These are phyloP conservation scores for Cordyceps farinosa DNA, from an alignment of 2,329 filamentous ascomycete species.

Conservation along the genomic window DNA sequence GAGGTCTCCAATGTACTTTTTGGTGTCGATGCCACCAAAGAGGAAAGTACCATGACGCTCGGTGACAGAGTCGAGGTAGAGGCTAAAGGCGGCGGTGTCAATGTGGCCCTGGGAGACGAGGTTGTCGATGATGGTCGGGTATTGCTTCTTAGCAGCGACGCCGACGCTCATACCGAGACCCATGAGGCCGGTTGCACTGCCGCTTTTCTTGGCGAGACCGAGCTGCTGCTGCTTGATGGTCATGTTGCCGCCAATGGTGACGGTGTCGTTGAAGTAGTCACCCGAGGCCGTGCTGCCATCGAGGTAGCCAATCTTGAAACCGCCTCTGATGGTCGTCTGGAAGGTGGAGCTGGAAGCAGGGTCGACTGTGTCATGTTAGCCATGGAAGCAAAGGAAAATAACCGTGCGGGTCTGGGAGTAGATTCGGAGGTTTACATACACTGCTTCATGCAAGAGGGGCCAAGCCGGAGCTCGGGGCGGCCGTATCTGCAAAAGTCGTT, in stretches of 20 bases:
- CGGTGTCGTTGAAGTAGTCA: slow-evolving; percentile 56
- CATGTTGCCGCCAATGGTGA: slow-evolving; percentile 46
- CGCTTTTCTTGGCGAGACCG: slow-evolving; percentile 48
- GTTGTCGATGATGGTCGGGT: slow-evolving; percentile 60
- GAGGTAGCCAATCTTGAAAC: slow-evolving; percentile 61
- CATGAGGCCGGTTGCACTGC: slow-evolving; percentile 53
- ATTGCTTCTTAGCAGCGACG: slow-evolving; percentile 41
- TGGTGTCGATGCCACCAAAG: slow-evolving; percentile 74
- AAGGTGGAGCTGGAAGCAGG: slow-evolving; percentile 47
- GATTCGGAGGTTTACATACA: slow-evolving; percentile 33
- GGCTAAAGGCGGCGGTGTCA: slow-evolving; percentile 61
- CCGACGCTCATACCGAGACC: slow-evolving; percentile 55
- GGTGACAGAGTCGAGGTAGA: slow-evolving; percentile 65
- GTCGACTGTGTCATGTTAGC: slow-evolving; percentile 32
- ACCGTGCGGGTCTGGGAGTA: background rate
- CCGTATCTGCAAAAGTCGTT: slow-evolving; percentile 56
- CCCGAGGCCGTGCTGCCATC: slow-evolving; percentile 52
- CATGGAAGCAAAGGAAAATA: background rate
- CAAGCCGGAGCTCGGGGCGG: slow-evolving; percentile 23
- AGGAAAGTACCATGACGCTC: slow-evolving; percentile 66
- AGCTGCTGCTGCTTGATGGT: slow-evolving; percentile 51
- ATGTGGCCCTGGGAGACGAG: slow-evolving; percentile 62
- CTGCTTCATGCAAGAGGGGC: slow-evolving; percentile 35
- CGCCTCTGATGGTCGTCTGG: slow-evolving; percentile 36
- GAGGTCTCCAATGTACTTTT: slow-evolving; percentile 61